A percentile compares a stretch with the other conserved stretches of the same genome.
phyloP scores from a whole-genome alignment of 2,329 filamentous ascomycete genomes.

The Colletotrichum somersetense region DNA sequence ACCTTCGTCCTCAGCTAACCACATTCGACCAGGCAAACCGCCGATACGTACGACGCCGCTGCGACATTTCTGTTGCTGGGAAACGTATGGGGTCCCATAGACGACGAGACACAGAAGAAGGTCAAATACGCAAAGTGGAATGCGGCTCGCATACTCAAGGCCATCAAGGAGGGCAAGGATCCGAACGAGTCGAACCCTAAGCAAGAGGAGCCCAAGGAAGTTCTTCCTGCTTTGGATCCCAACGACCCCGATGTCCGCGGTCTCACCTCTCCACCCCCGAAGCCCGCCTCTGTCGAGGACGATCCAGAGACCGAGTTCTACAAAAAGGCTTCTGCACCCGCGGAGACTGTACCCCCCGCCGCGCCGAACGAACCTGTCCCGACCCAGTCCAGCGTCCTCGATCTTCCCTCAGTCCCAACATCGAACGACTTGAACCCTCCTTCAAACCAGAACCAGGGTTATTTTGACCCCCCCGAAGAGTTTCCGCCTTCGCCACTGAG shows the following conservation, averaged over 20 bases:
- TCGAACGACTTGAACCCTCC: slow-evolving; percentile 29
- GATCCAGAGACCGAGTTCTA: slow-evolving; percentile 58
- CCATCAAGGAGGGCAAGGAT: slow-evolving; percentile 89
- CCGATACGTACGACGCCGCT: slow-evolving; percentile 92
- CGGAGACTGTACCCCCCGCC: slow-evolving; percentile 44
- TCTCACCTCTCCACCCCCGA: slow-evolving; percentile 55
- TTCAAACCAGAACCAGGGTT: slow-evolving; percentile 46
- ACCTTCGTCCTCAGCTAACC: slow-evolving; percentile 1
- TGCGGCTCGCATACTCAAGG: slow-evolving; percentile 89
- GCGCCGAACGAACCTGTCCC: slow-evolving; percentile 42
- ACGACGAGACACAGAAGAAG: slow-evolving; percentile 83
- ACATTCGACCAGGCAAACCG: slow-evolving; percentile 76
- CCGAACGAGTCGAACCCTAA: slow-evolving; percentile 92
- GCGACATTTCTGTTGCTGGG: slow-evolving; percentile 92
- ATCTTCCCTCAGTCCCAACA: slow-evolving; percentile 40
- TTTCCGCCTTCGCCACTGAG: slow-evolving; percentile 54
- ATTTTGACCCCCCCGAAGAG: slow-evolving; percentile 51
- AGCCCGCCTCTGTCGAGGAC: slow-evolving; percentile 66
- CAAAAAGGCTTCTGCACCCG: slow-evolving; percentile 45
- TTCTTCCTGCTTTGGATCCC: slow-evolving; percentile 66
- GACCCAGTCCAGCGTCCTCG: slow-evolving; percentile 27
- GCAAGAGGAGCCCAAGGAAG: slow-evolving; percentile 64
- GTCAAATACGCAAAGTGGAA: slow-evolving; percentile 98
- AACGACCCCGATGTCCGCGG: slow-evolving; percentile 74
- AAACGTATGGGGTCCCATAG: slow-evolving; percentile 83